Base-by-base conservation (phyloP, 805 yeast genomes). In the Jamesozyma rosinii region DNA sequence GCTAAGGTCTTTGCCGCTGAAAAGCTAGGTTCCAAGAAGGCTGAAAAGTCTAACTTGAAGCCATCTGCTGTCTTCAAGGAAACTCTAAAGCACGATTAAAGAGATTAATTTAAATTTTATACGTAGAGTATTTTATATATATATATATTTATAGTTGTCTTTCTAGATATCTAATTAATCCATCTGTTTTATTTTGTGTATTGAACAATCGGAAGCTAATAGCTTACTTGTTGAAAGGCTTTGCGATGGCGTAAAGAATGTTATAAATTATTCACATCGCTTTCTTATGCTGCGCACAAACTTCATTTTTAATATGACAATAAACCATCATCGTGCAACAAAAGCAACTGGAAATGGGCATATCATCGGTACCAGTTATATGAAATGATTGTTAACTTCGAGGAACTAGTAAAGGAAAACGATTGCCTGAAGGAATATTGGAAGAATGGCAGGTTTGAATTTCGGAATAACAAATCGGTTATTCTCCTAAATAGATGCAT, bases 1-100 rank as follows among this genome's bases (percentile, higher is more conserved):
- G 97, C 98, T 65, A 87, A 86, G 83, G 95, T 90, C 63, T 90
- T 81, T 76, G 67, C 95, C 64, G 88, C 83, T 71, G 81, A 87
- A 77, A 86, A 86, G 75, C 75, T 82, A 60, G 95, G 94, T 66
- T 80, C 89, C 59, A 73, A 72, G 68, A 85, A 85, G 81, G 83
- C 71, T 68, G 80, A 73, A 59, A 70, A 72, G 70, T 49, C 77
- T 58, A 74, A 75, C 61, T 72, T 71, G 67, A 82, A 84, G 68
- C 78, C 86, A 57, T 74, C 81, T 72, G 82, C 81, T 67, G 74
- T 74, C 63, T 82, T 83, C 76, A 66, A 73, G 55, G 71, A 75
- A 59, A 78, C 78, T 58, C 76, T 82, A 68, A 81, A 75, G 72
- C 74, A 76, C 58, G 77, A 72, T 65, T 75, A 75, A 67, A 29